Conservation (phyloP, 345 rosid species). For the Eucalyptus curtisii region DNA sequence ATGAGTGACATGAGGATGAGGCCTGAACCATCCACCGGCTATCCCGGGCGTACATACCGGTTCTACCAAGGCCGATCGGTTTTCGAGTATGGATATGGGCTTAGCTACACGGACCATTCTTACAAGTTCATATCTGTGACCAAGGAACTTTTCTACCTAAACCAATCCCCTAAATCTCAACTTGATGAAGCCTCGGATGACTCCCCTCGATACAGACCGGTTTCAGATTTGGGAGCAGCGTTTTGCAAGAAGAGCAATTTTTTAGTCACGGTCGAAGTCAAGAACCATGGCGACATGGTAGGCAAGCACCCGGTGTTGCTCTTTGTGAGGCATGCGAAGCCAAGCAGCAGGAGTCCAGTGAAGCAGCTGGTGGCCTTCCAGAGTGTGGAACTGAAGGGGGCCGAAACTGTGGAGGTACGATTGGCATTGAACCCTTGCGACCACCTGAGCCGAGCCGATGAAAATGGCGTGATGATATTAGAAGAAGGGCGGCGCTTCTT, state of each 20-base stretch:
- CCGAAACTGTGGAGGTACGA: slow-evolving; percentile 41
- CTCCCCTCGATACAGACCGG: neutral
- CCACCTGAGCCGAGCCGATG: slow-evolving; percentile 55
- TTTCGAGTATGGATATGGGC: slow-evolving; percentile 65
- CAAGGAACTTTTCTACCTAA: slow-evolving; percentile 16
- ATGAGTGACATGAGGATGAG: slow-evolving; percentile 94
- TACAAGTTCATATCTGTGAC: slow-evolving; percentile 23
- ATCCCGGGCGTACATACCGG: slow-evolving; percentile 82
- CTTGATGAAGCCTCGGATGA: neutral
- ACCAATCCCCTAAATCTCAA: slow-evolving; percentile 7
- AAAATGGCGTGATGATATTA: slow-evolving; percentile 52
- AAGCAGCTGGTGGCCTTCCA: slow-evolving; percentile 67
- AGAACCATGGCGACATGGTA: slow-evolving; percentile 45
- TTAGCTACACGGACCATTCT: slow-evolving; percentile 59
- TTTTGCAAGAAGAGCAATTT: slow-evolving; percentile 33
- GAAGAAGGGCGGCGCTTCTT: slow-evolving; percentile 67
- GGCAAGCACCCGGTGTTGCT: slow-evolving; percentile 77
- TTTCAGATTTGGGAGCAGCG: slow-evolving; percentile 37
- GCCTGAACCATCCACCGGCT: slow-evolving; percentile 33
- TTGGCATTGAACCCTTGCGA: slow-evolving; percentile 52
- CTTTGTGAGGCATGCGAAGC: slow-evolving; percentile 30
- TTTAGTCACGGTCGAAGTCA: slow-evolving; percentile 27
- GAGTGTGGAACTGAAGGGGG: slow-evolving; percentile 40
- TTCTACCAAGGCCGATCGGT: slow-evolving; percentile 59
- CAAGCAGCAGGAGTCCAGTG: slow-evolving; percentile 40